Base-by-base conservation (phyloP, 768 basidiomycete species). In the Pulveroboletus sp. region DNA sequence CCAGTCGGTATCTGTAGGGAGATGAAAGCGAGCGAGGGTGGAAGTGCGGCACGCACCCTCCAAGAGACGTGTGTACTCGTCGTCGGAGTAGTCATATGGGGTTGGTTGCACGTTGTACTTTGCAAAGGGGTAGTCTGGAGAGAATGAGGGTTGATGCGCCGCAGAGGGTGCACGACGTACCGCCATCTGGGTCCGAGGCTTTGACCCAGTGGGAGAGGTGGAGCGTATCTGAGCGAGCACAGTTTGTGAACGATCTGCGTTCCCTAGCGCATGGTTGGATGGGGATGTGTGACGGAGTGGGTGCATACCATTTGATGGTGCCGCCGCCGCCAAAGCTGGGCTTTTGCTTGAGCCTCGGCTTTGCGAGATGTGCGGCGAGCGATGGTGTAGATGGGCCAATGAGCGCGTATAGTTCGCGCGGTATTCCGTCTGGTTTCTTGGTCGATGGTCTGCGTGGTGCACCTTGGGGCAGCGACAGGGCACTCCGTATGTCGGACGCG, bases 341-440 rank as follows among this genome's bases (percentile, higher is more conserved):
- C 55, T 90, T 87, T 68, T 92, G 87, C 63, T 94, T 94, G 49
- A 94, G 78, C 46, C 84, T 82, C 31, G 90, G 89, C 64, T 90
- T 89, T 23, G 85, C 77, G 50, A 85, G 77, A 57, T 89, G 85
- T 29, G 88, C 80, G 0, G 84, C 86, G 41, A 98, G 77, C 2
- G 87, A 84, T 0, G 95, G 94, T 11, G 88, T 87, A 40, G 90
- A 88, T 51, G 91, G 84, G n/a, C 95, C 95, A 56, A 99, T 97
- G 50, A 99, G 81, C 1, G 89, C 85, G 70, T 89, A 97, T 2
- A 99, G 77, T 67, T 97, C 94, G 57, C 94, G 77, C 0, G 93
- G 87, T 51, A 97, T 94, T 17, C 95, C 94, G 17, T 93, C 90
- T 4, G 90, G 90, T 68, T 89, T 91, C 61, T 79, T 78, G 12